Conservation (phyloP, 768 basidiomycete genomes). For the Suillus placidus region DNA sequence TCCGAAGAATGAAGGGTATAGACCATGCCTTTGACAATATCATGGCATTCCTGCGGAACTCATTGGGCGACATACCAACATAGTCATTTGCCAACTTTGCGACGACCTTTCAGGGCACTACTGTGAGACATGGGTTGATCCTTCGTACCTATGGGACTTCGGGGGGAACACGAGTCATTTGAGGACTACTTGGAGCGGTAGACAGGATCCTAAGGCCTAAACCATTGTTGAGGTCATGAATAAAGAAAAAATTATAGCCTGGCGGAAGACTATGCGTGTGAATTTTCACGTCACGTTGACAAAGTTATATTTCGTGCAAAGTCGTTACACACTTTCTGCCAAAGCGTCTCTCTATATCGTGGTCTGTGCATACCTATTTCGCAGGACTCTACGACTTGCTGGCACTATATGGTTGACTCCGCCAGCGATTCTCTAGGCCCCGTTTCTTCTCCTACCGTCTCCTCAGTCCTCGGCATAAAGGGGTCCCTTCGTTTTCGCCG, state of each 20-base stretch:
- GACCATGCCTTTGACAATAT: not conserved
- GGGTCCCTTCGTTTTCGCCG: conserved; percentile 64
- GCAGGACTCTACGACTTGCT: conserved; percentile 17
- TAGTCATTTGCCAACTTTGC: not conserved
- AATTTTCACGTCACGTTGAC: conserved; percentile 12
- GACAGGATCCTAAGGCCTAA: not conserved
- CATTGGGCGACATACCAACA: not conserved
- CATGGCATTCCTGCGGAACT: not conserved
- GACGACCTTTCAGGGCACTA: not conserved
- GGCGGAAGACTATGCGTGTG: not conserved
- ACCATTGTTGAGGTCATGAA: not conserved
- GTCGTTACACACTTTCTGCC: conserved; percentile 10
- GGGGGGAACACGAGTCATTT: not conserved
- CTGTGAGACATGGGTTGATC: not conserved
- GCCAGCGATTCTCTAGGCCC: conserved; percentile 38
- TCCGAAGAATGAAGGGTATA: not conserved
- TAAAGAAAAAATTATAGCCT: not conserved
- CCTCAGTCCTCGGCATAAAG: conserved; percentile 64
- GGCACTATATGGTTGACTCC: conserved; percentile 38
- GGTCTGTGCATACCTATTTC: conserved; percentile 14
- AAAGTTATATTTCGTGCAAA: conserved; percentile 16
- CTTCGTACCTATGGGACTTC: not conserved
- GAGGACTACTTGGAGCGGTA: not conserved
- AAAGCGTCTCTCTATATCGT: conserved; percentile 13
- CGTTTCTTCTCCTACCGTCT: conserved; percentile 38